Base-by-base conservation (phyloP, 2,329 filamentous ascomycete species). In the Conoideocrella luteorostrata region DNA sequence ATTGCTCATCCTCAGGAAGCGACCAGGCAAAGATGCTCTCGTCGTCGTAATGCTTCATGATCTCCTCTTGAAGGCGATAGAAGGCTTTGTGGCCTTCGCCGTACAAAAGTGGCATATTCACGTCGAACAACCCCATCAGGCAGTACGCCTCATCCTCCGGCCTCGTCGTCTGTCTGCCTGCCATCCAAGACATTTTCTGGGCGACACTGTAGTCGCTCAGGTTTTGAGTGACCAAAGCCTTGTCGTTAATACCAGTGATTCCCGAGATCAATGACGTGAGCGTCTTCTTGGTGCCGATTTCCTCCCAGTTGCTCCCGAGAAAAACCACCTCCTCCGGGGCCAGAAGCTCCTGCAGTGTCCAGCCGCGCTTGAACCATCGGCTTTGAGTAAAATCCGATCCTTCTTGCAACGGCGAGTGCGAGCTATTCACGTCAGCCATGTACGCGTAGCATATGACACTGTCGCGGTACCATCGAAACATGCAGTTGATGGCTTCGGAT, bases 251-350 rank as follows among this genome's bases (percentile, higher is more conserved):
- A 10, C 30, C 30, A 3, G 30, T 33, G 30, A 15, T 17, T 33
- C n/a, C 4, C 9, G 30, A 18, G n/a, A 33, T 33, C 11, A 33
- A 17, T 17, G 6, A 4, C n/a, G 30, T 33, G n/a, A 33, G 30
- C n/a, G 30, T 33, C 30, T 7, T 33, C 30, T 33, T 33, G 12
- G 30, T 33, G 10, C 30, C 30, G n/a, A 33, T 33, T 17, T 33
- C 4, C 18, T 33, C 30, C 30, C 30, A 18, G 30, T 33, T 15
- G 30, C 33, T 26, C 5, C 50, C 43, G 40, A 51, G 56, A 50
- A 54, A 57, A 30, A 53, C 48, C 15, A 57, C 54, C 4, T 39
- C 46, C 3, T 22, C 30, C 11, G 54, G 53, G 7, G 54, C 53
- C 9, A 56, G 41, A 24, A 55, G 51, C 35, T 47, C 49, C 35